phyloP scores from a whole-genome alignment of 1,284 basidiomycete genomes.

The Ceratobasidium sp. region DNA sequence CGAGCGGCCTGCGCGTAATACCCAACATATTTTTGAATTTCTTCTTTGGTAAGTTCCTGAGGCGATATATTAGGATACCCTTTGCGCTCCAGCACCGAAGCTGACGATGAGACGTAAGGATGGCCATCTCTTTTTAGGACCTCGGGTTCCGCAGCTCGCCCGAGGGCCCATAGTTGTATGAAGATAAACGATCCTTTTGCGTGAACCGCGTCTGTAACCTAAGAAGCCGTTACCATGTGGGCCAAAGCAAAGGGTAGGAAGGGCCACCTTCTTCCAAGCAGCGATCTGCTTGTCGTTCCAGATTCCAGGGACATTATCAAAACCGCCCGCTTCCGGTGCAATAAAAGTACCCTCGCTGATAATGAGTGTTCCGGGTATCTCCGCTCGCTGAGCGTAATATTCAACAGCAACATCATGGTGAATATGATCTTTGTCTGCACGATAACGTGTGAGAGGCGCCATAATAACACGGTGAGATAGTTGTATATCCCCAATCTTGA shows the following conservation, averaged over 20 bases:
- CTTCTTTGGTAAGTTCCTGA: not conserved
- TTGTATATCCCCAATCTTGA: conserved; percentile 53
- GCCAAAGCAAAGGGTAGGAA: not conserved
- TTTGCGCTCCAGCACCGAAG: conserved; percentile 46
- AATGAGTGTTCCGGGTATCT: conserved; percentile 8
- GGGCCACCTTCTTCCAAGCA: conserved; percentile 57
- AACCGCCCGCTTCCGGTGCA: conserved; percentile 51
- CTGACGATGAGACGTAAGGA: conserved; percentile 48
- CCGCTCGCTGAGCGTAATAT: conserved; percentile 4
- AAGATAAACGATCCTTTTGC: conserved; percentile 50
- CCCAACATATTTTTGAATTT: conserved; percentile 37
- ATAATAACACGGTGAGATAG: conserved; percentile 58
- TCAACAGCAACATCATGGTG: conserved; percentile 44
- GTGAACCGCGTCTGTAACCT: conserved; percentile 51
- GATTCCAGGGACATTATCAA: conserved; percentile 54
- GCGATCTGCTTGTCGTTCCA: conserved; percentile 56
- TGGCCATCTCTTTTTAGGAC: conserved; percentile 43
- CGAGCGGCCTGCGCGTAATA: conserved; percentile 48
- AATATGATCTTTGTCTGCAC: conserved; percentile 49
- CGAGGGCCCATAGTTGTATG: conserved; percentile 53
- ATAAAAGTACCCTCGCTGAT: conserved; percentile 41
- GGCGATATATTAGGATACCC: conserved; percentile 42
- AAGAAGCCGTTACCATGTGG: conserved; percentile 2
- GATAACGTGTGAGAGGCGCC: conserved; percentile 57
- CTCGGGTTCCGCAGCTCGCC: conserved; percentile 47